phyloP scores from a whole-genome alignment of 306 rosid genomes.

The Pterocarpus macrocarpus region DNA sequence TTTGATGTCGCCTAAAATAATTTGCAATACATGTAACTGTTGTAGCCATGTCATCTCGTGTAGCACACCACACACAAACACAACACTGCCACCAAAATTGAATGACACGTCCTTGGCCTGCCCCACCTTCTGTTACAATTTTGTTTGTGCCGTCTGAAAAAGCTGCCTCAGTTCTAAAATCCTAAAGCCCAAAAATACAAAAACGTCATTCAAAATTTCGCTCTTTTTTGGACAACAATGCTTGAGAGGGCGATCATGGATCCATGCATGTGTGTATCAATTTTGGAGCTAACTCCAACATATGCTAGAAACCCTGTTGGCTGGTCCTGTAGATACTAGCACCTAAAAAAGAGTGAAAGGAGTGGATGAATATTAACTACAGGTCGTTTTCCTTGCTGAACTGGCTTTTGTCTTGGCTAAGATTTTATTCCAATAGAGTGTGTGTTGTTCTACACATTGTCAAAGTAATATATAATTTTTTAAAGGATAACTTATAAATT shows the following conservation, averaged over 20 bases:
- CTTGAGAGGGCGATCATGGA: conserved; percentile 3
- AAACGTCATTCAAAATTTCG: conserved; percentile 20
- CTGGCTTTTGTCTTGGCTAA: conserved; percentile 44
- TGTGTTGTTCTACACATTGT: conserved; percentile 4
- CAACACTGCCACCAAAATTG: conserved; percentile 27
- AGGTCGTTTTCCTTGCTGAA: conserved; percentile 30
- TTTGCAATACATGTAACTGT: conserved; percentile 1
- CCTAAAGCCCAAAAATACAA: conserved; percentile 34
- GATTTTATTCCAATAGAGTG: conserved; percentile 36
- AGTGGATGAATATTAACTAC: conserved; percentile 27
- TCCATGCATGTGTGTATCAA: neutral
- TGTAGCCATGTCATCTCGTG: neutral
- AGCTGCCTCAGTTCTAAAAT: conserved; percentile 43
- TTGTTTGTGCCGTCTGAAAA: conserved; percentile 59
- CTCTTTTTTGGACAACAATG: conserved; percentile 27
- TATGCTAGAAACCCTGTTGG: conserved; percentile 36
- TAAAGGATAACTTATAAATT: too few relatives aligned
- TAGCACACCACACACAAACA: neutral
- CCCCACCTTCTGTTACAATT: conserved; percentile 40
- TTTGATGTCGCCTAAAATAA: conserved; percentile 34
- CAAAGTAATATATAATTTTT: neutral
- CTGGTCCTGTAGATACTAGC: conserved; percentile 42
- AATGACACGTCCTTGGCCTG: conserved; percentile 26
- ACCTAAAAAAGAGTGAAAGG: neutral
- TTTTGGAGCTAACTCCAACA: conserved; percentile 40